These are phyloP conservation scores for Toxicodendron radicans DNA, from an alignment of 345 rosid genomes.

Conservation along the genomic window DNA sequence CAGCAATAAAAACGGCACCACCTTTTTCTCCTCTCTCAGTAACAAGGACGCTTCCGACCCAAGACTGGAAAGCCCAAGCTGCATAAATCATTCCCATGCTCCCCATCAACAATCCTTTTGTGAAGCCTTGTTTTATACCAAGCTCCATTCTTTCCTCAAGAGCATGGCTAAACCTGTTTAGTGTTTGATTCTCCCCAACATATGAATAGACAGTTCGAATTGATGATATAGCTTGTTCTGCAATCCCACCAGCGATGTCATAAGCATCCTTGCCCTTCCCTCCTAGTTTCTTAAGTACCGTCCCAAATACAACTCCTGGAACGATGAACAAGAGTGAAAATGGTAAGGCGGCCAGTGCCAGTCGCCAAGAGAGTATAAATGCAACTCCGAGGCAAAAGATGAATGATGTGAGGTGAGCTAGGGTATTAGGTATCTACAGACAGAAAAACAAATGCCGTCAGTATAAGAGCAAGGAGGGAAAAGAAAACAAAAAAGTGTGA, in stretches of 20 bases:
- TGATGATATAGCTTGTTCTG: conserved; percentile 55
- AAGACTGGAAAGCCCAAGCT: conserved; percentile 54
- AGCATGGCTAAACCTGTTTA: conserved; percentile 33
- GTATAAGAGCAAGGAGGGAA: not conserved
- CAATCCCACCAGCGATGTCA: conserved; percentile 47
- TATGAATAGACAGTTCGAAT: conserved; percentile 54
- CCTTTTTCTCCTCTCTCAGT: conserved; percentile 51
- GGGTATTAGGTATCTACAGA: conserved; percentile 43
- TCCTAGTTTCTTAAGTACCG: conserved; percentile 40
- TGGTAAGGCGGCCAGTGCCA: conserved; percentile 49
- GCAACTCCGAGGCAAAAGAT: conserved; percentile 34
- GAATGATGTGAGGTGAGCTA: conserved; percentile 44
- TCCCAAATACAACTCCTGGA: conserved; percentile 49
- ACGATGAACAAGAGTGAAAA: conserved; percentile 40
- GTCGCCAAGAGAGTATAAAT: conserved; percentile 52
- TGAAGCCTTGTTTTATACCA: conserved; percentile 48
- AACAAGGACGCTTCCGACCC: conserved; percentile 53
- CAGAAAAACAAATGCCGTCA: not conserved
- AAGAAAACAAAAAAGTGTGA: not conserved
- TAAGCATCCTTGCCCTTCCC: conserved; percentile 39
- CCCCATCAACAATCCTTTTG: conserved; percentile 56
- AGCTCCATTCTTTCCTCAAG: conserved; percentile 42
- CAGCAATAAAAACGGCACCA: conserved; percentile 42
- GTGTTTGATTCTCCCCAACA: conserved; percentile 47
- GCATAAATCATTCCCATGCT: conserved; percentile 54